Conservation (phyloP, 2,329 filamentous ascomycete genomes). For the Apiospora saccharicola region DNA sequence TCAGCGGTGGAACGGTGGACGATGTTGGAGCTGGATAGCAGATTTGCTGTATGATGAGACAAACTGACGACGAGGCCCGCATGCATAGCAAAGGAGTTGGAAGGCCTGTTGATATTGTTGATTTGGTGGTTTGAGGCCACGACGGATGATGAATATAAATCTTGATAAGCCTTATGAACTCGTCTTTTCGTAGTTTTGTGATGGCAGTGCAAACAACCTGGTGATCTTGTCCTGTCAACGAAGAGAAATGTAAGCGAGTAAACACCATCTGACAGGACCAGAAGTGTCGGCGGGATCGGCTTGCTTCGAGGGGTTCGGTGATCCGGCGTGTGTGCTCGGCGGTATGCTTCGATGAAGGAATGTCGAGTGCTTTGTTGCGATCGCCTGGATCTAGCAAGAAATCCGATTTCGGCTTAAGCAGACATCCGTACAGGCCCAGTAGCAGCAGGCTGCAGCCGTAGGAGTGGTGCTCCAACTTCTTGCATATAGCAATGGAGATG, state of each 20-base stretch:
- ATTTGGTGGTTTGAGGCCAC: slow-evolving; percentile 24
- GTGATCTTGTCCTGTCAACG: background rate
- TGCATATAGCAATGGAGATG: background rate
- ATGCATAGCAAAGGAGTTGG: slow-evolving; percentile 24
- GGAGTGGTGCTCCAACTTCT: background rate
- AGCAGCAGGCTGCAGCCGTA: slow-evolving; percentile 4
- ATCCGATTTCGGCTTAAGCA: background rate
- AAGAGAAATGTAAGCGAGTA: background rate
- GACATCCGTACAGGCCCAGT: background rate
- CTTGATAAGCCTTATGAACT: slow-evolving; percentile 4
- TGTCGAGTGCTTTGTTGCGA: slow-evolving; percentile 11
- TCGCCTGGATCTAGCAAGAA: background rate
- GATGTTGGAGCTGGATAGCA: slow-evolving; percentile 10
- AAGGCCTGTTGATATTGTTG: slow-evolving; percentile 2
- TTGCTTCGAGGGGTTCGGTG: background rate
- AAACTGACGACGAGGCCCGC: slow-evolving; percentile 11
- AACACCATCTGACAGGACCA: background rate
- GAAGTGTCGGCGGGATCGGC: background rate
- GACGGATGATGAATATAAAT: slow-evolving; percentile 19
- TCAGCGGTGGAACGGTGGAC: background rate
- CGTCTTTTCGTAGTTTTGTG: background rate
- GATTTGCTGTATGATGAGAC: slow-evolving; percentile 21
- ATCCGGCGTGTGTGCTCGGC: background rate
- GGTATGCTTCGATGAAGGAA: background rate
- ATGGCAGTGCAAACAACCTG: background rate